These are phyloP conservation scores for Vigna hirtella DNA, from an alignment of 306 rosid genomes.

Conservation along the genomic window DNA sequence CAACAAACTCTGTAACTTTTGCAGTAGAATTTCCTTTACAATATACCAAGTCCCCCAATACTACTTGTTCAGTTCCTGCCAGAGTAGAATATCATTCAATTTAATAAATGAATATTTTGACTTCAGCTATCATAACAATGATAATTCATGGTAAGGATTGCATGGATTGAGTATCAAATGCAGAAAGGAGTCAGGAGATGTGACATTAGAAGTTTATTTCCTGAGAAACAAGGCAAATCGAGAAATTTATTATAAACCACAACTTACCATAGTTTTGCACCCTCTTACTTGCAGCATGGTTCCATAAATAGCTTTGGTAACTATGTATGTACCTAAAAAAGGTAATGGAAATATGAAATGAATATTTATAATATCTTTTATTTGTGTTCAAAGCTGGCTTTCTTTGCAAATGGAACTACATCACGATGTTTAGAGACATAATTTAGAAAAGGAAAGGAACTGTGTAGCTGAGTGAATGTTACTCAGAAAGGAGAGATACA, in stretches of 20 bases:
- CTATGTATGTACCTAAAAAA: slow-evolving; percentile 87
- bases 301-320: slow-evolving; percentile 98
- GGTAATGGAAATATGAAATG: slow-evolving; percentile 16
- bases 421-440: no score
- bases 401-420: not conserved
- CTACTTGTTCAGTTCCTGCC: slow-evolving; percentile 77
- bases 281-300: slow-evolving; percentile 90
- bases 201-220: slow-evolving; percentile 18
- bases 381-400: not conserved
- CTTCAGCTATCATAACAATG: slow-evolving; percentile 39
- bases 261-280: slow-evolving; percentile 86
- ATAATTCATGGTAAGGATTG: slow-evolving; percentile 26
- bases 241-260: slow-evolving; percentile 34
- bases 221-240: slow-evolving; percentile 12
- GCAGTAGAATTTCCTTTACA: slow-evolving; percentile 64
- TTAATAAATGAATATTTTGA: slow-evolving; percentile 23
- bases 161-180: slow-evolving; percentile 13
- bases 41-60: slow-evolving; percentile 86
- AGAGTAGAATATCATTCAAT: slow-evolving; percentile 36
- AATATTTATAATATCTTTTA: slow-evolving; percentile 11
- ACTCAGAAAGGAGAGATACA: no score
- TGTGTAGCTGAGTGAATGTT: no score
- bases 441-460: no score
- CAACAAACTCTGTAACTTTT: slow-evolving; percentile 50
- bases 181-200: slow-evolving; percentile 21